A percentile compares a stretch with the other conserved stretches of the same genome.
Evolutionary conservation across 2,329 filamentous ascomycete genomes (phyloP).

Genomic region (Alternaria consortialis): DNA sequence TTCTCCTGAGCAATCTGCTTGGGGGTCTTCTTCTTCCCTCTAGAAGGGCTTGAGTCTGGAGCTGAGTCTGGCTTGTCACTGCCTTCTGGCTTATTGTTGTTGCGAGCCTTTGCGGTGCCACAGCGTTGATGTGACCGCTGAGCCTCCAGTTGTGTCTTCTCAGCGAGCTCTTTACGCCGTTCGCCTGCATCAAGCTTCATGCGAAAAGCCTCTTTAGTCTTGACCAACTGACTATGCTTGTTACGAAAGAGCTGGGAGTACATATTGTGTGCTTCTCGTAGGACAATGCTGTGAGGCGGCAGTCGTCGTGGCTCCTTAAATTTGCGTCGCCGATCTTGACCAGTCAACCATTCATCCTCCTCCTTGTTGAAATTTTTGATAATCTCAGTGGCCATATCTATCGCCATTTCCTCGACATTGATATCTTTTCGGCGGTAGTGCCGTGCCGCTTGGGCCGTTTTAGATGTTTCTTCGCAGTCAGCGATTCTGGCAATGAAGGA

Average conservation of each 20-base stretch:
- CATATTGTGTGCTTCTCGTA: constrained; percentile 10
- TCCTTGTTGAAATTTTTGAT: background rate
- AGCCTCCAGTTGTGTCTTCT: background rate
- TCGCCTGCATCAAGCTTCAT: background rate
- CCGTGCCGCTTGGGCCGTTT: background rate
- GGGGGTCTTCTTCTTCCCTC: background rate
- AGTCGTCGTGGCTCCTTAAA: background rate
- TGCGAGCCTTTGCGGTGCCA: background rate
- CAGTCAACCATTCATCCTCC: background rate
- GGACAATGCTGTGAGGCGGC: background rate
- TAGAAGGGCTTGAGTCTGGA: background rate
- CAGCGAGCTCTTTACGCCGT: background rate
- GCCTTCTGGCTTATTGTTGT: background rate
- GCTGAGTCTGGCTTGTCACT: background rate
- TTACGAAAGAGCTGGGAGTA: constrained; percentile 3
- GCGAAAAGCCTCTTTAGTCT: background rate
- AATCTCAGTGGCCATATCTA: constrained; percentile 5
- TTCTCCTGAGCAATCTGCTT: constrained; percentile 5
- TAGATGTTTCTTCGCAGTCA: background rate
- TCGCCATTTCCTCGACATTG: background rate
- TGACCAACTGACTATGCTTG: background rate
- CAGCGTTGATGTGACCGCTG: background rate
- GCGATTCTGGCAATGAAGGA: constrained; percentile 6
- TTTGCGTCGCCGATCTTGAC: background rate
- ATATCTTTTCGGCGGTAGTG: background rate